A percentile compares a stretch with the other conserved stretches of the same genome.
These are phyloP conservation scores for Mycena amicta DNA, from an alignment of 768 basidiomycete species.

Conservation along the genomic window DNA sequence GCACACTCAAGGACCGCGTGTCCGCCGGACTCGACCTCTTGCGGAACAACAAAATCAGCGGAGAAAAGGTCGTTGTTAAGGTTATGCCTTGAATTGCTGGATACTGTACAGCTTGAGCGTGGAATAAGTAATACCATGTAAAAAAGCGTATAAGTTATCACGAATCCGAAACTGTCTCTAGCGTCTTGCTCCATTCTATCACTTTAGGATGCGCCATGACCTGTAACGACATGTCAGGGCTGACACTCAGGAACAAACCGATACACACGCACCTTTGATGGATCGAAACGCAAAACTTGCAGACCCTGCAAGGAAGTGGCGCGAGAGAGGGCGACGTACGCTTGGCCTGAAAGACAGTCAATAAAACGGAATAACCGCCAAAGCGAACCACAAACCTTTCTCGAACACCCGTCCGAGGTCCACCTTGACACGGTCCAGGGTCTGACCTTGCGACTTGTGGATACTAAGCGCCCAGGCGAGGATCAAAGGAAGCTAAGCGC, in stretches of 20 bases:
- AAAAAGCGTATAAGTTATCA: slow-evolving; percentile 1
- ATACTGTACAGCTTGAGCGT: neutral
- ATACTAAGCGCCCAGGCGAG: slow-evolving; percentile 98
- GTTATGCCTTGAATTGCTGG: neutral
- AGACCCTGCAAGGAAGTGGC: slow-evolving; percentile 85
- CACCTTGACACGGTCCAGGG: slow-evolving; percentile 91
- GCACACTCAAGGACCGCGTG: slow-evolving; percentile 42
- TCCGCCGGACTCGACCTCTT: slow-evolving; percentile 43
- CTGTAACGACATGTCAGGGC: too few species aligned
- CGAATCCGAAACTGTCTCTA: slow-evolving; percentile 42
- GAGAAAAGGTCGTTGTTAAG: slow-evolving; percentile 52
- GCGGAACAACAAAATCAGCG: slow-evolving; percentile 48
- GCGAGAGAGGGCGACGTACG: slow-evolving; percentile 89
- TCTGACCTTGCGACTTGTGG: slow-evolving; percentile 98
- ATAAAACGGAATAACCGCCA: neutral
- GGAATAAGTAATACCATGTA: too few species aligned
- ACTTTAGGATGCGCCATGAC: slow-evolving; percentile 77
- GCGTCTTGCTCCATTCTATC: slow-evolving; percentile 67
- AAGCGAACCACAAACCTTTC: slow-evolving; percentile 58
- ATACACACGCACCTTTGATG: slow-evolving; percentile 56
- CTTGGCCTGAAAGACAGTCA: slow-evolving; percentile 62
- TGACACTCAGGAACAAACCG: too few species aligned
- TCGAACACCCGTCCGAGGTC: slow-evolving; percentile 93
- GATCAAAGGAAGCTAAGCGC: slow-evolving; percentile 74
- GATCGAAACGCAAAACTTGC: slow-evolving; percentile 81